These are phyloP conservation scores for Theobroma grandiflorum DNA, from an alignment of 441 rosid genomes.

Conservation along the genomic window DNA sequence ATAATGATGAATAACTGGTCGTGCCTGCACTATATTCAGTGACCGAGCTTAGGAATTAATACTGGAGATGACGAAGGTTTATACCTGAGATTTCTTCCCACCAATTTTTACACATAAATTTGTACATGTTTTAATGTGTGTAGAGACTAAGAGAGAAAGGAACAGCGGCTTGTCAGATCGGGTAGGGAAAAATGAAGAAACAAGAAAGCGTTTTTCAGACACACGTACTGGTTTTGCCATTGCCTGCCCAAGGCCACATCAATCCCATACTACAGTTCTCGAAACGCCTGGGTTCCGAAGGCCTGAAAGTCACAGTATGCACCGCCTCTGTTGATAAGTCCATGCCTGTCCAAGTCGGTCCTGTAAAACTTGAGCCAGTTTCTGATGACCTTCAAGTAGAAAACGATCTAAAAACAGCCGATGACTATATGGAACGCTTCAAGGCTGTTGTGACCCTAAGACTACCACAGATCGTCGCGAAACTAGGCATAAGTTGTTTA, in stretches of 20 bases:
- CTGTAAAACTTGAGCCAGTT: slow-evolving; percentile 42
- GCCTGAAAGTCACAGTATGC: slow-evolving; percentile 45
- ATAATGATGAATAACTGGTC: no score
- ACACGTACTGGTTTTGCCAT: slow-evolving; percentile 46
- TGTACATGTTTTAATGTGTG: not conserved
- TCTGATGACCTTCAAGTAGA: not conserved
- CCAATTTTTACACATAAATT: not conserved
- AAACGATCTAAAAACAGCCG: not conserved
- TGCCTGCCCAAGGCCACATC: slow-evolving; percentile 59
- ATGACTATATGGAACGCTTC: slow-evolving; percentile 25
- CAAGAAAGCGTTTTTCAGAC: not conserved
- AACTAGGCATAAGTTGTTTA: slow-evolving; percentile 25
- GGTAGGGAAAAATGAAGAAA: not conserved
- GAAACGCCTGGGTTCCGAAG: slow-evolving; percentile 44
- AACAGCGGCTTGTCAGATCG: not conserved
- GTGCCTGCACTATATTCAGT: no score
- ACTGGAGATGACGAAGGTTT: no score
- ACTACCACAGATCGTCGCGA: slow-evolving; percentile 32
- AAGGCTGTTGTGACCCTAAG: slow-evolving; percentile 23
- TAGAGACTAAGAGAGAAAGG: not conserved
- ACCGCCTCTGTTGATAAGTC: slow-evolving; percentile 37
- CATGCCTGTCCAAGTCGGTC: slow-evolving; percentile 28
- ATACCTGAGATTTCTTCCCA: no score
- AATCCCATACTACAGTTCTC: slow-evolving; percentile 57
- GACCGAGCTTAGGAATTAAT: no score